Conservation (phyloP, 2,329 filamentous ascomycete genomes). For the Cladophialophora yegresii region DNA sequence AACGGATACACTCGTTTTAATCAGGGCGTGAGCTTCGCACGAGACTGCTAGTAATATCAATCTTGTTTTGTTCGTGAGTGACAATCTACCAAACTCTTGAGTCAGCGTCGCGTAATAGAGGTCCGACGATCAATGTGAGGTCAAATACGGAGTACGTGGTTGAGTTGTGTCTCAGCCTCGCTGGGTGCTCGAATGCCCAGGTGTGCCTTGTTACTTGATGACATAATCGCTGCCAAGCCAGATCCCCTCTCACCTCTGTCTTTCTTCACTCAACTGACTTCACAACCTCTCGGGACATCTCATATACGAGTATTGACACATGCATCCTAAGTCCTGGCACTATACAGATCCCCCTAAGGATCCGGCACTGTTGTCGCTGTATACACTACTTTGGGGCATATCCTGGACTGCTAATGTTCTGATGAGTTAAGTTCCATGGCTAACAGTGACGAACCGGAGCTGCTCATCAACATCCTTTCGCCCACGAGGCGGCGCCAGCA, state of each 20-base stretch:
- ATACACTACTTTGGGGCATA: not conserved
- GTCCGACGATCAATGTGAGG: not conserved
- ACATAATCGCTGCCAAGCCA: constrained; percentile 21
- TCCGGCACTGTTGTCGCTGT: not conserved
- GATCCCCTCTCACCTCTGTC: not conserved
- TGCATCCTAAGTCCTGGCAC: not conserved
- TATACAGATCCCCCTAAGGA: not conserved
- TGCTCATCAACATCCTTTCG: not conserved
- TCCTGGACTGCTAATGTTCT: not conserved
- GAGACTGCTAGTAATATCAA: constrained; percentile 24
- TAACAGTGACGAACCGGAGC: not conserved
- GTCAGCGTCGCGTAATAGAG: not conserved
- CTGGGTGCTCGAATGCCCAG: too few relatives aligned
- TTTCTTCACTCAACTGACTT: not conserved
- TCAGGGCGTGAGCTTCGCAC: constrained; percentile 12
- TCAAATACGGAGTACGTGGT: not conserved
- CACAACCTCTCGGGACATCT: not conserved
- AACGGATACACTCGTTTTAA: constrained; percentile 35
- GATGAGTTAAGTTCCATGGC: not conserved
- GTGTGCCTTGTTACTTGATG: not conserved
- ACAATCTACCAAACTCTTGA: not conserved
- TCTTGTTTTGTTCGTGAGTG: constrained; percentile 1
- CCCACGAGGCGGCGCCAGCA: not conserved
- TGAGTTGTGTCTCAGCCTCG: constrained; percentile 2
- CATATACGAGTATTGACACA: not conserved